These are phyloP conservation scores for Coniella lustricola DNA, from an alignment of 2,329 filamentous ascomycete genomes.

Conservation along the genomic window DNA sequence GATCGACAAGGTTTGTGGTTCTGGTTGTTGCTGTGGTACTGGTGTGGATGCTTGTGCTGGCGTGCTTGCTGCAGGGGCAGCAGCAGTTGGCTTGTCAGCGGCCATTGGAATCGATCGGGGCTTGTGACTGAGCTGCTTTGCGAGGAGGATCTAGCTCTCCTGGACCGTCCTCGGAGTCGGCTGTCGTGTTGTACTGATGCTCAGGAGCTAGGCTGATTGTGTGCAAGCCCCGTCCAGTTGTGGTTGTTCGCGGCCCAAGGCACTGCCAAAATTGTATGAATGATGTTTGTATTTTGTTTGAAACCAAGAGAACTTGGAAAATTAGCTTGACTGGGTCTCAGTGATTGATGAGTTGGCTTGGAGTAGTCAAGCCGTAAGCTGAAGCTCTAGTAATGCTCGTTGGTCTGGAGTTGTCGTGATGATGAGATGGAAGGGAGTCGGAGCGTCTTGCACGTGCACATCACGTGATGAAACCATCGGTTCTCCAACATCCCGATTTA, in stretches of 20 bases:
- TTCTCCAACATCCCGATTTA: neutral
- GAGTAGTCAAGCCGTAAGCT: neutral
- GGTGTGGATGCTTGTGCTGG: neutral
- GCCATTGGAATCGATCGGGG: neutral
- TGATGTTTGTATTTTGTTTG: no score
- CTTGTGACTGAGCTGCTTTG: neutral
- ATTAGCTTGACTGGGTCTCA: no score
- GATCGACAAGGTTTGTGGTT: neutral
- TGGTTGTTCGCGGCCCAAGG: no score
- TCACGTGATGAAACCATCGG: constrained; percentile 7
- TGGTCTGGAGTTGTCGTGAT: neutral
- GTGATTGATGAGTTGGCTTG: no score
- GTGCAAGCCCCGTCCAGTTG: no score
- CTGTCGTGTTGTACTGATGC: neutral
- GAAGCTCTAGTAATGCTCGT: neutral
- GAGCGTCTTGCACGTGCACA: constrained; percentile 9
- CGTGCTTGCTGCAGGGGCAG: neutral
- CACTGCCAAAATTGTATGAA: no score
- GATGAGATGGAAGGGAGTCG: neutral
- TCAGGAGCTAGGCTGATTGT: no score
- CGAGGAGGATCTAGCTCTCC: neutral
- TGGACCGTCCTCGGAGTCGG: neutral
- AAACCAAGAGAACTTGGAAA: no score
- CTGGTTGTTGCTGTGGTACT: neutral
- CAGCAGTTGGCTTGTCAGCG: neutral